phyloP scores from a whole-genome alignment of 257 asterid species.

The Voacanga thouarsii region DNA sequence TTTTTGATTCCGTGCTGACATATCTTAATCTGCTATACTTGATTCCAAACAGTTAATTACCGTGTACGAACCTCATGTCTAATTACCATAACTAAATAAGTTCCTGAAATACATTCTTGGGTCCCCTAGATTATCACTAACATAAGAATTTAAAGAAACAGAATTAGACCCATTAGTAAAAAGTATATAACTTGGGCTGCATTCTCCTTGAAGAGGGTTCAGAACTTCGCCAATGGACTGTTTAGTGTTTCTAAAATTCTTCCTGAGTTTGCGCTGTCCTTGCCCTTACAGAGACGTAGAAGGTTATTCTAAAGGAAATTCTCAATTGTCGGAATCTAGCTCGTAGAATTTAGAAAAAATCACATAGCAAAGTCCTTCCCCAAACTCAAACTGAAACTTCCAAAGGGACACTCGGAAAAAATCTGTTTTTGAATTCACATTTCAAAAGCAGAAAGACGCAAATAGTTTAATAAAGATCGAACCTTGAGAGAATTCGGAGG shows the following conservation, averaged over 20 bases:
- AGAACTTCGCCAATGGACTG: not conserved
- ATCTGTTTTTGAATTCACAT: not conserved
- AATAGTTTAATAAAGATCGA: not conserved
- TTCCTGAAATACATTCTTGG: not conserved
- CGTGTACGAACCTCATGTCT: not conserved
- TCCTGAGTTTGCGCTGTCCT: not conserved
- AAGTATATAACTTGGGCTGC: no score
- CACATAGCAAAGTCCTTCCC: not conserved
- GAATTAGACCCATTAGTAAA: no score
- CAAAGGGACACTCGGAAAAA: not conserved
- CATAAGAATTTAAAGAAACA: not conserved
- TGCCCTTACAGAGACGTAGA: not conserved
- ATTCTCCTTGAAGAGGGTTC: not conserved
- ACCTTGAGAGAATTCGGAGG: constrained; percentile 79
- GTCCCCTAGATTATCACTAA: not conserved
- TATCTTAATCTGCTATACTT: not conserved
- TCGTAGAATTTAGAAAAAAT: not conserved
- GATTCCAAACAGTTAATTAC: not conserved
- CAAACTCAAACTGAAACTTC: not conserved
- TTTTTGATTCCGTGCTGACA: not conserved
- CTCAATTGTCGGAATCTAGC: not conserved
- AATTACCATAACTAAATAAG: not conserved
- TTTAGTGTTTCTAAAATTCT: not conserved
- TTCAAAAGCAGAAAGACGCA: not conserved
- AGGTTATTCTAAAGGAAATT: not conserved